These are phyloP conservation scores for Pyrus pyrifolia DNA, from an alignment of 306 rosid genomes.

Conservation along the genomic window DNA sequence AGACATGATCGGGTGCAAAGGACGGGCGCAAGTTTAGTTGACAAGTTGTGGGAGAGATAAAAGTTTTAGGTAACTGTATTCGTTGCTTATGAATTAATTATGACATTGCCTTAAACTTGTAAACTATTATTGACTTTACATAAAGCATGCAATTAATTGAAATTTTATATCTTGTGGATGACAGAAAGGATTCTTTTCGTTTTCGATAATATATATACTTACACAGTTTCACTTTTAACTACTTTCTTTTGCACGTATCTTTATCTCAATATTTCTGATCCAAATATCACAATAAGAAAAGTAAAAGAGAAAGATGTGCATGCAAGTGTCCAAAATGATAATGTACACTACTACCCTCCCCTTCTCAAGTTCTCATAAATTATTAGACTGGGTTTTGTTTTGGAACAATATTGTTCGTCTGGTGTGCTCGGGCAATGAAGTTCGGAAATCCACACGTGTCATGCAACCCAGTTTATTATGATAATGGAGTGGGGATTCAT, in stretches of 20 bases:
- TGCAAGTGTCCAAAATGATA: no score
- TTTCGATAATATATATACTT: no score
- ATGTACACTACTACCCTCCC: no score
- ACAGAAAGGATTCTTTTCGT: not conserved
- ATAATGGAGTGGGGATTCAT: slow-evolving; percentile 12
- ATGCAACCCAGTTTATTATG: slow-evolving; percentile 27
- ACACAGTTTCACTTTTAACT: no score
- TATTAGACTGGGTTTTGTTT: not conserved
- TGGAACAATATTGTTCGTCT: not conserved
- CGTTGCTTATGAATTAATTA: not conserved
- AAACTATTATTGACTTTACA: not conserved
- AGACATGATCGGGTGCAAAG: not conserved
- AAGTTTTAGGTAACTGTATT: no score
- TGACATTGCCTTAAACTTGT: not conserved
- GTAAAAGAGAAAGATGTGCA: no score
- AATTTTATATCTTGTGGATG: not conserved
- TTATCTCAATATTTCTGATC: no score
- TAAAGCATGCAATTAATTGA: not conserved
- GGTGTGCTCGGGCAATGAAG: slow-evolving; percentile 16
- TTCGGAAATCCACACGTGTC: slow-evolving; percentile 60
- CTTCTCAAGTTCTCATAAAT: not conserved
- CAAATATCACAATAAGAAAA: no score
- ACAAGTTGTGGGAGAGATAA: not conserved
- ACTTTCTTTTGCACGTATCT: no score
- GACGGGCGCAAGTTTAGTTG: no score